Base-by-base conservation (phyloP, 78 protist species). In the Pigoraptor vietnamica region DNA sequence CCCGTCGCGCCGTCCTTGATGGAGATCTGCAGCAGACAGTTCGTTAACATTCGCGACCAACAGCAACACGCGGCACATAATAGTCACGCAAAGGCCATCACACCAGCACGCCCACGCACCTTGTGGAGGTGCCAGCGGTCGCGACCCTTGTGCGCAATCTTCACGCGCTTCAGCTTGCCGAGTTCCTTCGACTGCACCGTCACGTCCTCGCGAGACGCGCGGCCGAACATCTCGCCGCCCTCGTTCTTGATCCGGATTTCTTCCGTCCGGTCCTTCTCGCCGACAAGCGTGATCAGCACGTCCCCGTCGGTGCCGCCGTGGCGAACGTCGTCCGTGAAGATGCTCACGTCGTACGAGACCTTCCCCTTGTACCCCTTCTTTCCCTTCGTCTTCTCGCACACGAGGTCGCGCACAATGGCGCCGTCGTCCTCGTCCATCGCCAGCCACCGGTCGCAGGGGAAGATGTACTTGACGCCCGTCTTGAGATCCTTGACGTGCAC, bases 401-500 rank as follows among this genome's bases (percentile, higher is more conserved):
- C 6, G 14, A 83, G 23, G 23, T 83, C 88, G 88, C 92, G 87
- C 33, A 56, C 40, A 39, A 40, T 56, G 21, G 39, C 38, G 35
- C 87, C 87, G 56, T 90, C 92, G 39, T 90, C 92, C 87, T 90
- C 92, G 23, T 90, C 92, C 37, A 1, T 37, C 32, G 89, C 92
- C 2, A 90, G 55, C 92, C 92, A 90, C 34, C 92, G 86, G 37
- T 32, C 39, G 87, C 92, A 90, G 36, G 36, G 40, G 38, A 87
- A 87, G 25, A 1, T 21, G 81, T 87, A 87, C 81, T 2, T 87
- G 34, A 0, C 36, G 0, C 87, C 81, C 91, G 86, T 55, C 9
- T 39, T 0, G 86, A 29, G n/a, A 37, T 79, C 37, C n/a, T 10
- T 0, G 37, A 90, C 55, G 37, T 0, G 38, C 24, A 90, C 82